Base-by-base conservation (phyloP, 2,329 filamentous ascomycete genomes). In the Pseudogymnoascus sp. region DNA sequence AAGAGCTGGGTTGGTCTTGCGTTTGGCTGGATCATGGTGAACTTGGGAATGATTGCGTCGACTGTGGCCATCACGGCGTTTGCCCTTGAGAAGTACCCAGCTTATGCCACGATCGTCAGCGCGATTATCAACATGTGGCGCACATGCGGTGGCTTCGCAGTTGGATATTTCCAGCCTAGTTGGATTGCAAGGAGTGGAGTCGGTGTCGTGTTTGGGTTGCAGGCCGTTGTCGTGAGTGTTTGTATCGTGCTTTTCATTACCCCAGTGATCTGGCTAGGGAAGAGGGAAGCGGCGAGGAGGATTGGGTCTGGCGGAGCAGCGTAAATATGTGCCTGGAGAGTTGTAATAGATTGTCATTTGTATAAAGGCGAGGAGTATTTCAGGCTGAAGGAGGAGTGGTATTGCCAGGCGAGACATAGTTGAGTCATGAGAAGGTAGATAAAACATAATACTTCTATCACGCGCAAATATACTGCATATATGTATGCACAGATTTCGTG, bases 51-150 rank as follows among this genome's bases (percentile, higher is more conserved):
- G 71, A 70, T 75, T 26, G 72, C 67, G 7, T 74, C 67, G 5
- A 74, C 72, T 53, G 74, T 76, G 8, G 70, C 74, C 3, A 74
- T 76, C n/a, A 75, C 74, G 0, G 70, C 74, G 15, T 76, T 74
- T 64, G 70, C 68, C 0, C 69, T 76, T 2, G 75, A 76, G 26
- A 75, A 73, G 57, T 76, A 74, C 61, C 75, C 74, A 4, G 64
- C 68, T 2, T 71, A 75, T 44, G 67, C 75, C 1, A 74, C 75
- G 1, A 67, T 69, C 4, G 74, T 76, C 35, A 72, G 71, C 0
- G 73, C 73, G 2, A 76, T 75, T 26, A 67, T 76, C 60, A 76
- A 76, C 63, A 73, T 75, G 68, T 76, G 75, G 74, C 72, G 75
- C 6, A 76, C 74, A 3, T 72, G 72, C 10, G 74, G 75, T n/a